Evolutionary conservation across 305 asterid species (phyloP).

Genomic region (Plantago rigida): DNA sequence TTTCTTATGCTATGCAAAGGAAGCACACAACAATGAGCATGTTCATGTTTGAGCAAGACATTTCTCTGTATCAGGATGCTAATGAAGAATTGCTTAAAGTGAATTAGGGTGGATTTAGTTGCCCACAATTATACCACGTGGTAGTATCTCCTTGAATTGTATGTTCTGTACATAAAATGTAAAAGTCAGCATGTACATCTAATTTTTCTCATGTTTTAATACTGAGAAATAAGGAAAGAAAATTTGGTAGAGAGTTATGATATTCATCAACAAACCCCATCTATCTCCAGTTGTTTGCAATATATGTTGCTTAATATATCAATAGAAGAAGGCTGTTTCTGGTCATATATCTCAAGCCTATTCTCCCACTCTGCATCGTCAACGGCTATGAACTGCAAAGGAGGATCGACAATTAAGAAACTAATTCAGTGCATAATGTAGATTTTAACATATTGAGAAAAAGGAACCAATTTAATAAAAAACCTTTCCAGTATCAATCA

Average conservation of each 20-base stretch:
- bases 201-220: background rate
- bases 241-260: constrained; percentile 12
- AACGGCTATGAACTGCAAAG: constrained; percentile 44
- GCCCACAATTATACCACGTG: background rate
- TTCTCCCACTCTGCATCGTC: constrained; percentile 43
- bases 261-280: constrained; percentile 47
- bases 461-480: constrained; percentile 11
- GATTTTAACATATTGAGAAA: background rate
- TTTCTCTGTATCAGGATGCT: background rate
- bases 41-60: no score
- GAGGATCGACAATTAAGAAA: constrained; percentile 19
- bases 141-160: background rate
- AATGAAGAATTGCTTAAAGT: background rate
- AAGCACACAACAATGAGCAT: background rate
- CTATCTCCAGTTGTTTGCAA: constrained; percentile 44
- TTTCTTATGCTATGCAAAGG: no score
- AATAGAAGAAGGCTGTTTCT: constrained; percentile 46
- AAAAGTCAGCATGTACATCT: background rate
- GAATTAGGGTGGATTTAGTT: no score
- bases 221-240: background rate
- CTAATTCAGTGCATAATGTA: background rate
- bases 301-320: constrained; percentile 32
- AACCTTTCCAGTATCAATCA: constrained; percentile 56
- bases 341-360: constrained; percentile 29
- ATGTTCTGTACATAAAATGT: background rate